Conservation (phyloP, 139 green algal species). For the Desmodesmus armatus region DNA sequence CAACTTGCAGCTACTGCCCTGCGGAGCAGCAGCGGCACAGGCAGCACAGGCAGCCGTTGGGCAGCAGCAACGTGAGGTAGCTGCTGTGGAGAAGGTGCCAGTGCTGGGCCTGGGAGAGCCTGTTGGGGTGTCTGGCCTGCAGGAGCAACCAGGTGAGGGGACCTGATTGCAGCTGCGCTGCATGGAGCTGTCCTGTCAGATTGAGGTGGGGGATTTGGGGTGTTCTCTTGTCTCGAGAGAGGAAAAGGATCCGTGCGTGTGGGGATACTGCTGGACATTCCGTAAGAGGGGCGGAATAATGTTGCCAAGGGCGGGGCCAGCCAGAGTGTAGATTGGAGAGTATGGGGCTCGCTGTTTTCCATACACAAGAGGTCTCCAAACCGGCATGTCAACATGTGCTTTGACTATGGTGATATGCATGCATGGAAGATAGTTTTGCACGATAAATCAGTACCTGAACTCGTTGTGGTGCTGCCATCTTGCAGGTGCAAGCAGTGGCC, state of each 20-base stretch:
- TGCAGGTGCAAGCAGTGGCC: neutral
- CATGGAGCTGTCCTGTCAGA: neutral
- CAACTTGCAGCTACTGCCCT: neutral
- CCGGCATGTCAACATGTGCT: neutral
- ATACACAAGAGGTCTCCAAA: neutral
- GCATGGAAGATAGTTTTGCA: neutral
- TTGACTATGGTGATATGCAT: neutral
- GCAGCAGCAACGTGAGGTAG: neutral
- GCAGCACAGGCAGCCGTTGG: slow-evolving; percentile 3
- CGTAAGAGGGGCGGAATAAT: no score
- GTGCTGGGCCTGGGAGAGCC: neutral
- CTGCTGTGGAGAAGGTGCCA: neutral
- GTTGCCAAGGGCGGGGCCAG: no score
- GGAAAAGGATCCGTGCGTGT: no score
- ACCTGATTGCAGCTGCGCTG: neutral
- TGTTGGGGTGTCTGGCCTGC: neutral
- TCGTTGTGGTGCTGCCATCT: neutral
- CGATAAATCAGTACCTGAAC: no score
- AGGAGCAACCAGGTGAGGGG: neutral
- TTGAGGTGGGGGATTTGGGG: no score
- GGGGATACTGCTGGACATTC: no score
- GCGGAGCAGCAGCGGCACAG: neutral
- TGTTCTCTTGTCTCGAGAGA: no score
- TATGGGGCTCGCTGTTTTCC: no score
- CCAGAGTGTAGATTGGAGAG: no score